These are phyloP conservation scores for Ganoderma leucocontextum DNA, from an alignment of 1,284 basidiomycete genomes.

Conservation along the genomic window DNA sequence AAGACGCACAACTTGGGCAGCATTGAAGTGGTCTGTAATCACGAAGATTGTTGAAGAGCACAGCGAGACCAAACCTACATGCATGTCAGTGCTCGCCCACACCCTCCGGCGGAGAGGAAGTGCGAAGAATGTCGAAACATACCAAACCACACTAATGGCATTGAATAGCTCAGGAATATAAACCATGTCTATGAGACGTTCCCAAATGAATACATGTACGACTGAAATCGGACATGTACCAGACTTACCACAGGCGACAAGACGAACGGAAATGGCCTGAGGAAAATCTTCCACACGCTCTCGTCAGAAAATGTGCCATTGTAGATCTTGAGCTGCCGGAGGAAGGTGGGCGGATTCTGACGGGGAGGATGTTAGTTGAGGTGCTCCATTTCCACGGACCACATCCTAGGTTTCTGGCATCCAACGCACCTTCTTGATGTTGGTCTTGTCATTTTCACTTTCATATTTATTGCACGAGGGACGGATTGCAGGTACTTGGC, in stretches of 20 bases:
- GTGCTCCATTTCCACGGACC: slow-evolving; percentile 20
- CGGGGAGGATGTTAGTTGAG: background rate
- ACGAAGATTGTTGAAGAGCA: slow-evolving; percentile 54
- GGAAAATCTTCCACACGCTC: slow-evolving; percentile 45
- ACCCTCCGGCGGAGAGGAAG: background rate
- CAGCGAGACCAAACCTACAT: slow-evolving; percentile 47
- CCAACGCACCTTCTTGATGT: background rate
- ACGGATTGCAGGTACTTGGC: too few species aligned
- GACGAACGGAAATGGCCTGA: slow-evolving; percentile 51
- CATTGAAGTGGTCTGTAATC: slow-evolving; percentile 49
- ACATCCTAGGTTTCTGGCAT: background rate
- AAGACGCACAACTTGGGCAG: slow-evolving; percentile 41
- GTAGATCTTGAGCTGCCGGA: slow-evolving; percentile 47
- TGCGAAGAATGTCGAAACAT: slow-evolving; percentile 17
- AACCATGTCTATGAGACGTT: slow-evolving; percentile 44
- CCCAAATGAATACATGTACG: background rate
- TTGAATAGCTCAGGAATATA: slow-evolving; percentile 47
- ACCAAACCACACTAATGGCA: slow-evolving; percentile 54
- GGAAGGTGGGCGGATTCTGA: slow-evolving; percentile 38
- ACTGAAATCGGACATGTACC: background rate
- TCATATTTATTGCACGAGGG: too few species aligned
- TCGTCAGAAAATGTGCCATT: slow-evolving; percentile 46
- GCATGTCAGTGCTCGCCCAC: slow-evolving; percentile 21
- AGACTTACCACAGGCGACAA: slow-evolving; percentile 49
- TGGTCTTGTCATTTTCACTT: too few species aligned